These are phyloP conservation scores for Arabidopsis thaliana DNA, from an alignment of 345 rosid genomes.

Conservation along the genomic window DNA sequence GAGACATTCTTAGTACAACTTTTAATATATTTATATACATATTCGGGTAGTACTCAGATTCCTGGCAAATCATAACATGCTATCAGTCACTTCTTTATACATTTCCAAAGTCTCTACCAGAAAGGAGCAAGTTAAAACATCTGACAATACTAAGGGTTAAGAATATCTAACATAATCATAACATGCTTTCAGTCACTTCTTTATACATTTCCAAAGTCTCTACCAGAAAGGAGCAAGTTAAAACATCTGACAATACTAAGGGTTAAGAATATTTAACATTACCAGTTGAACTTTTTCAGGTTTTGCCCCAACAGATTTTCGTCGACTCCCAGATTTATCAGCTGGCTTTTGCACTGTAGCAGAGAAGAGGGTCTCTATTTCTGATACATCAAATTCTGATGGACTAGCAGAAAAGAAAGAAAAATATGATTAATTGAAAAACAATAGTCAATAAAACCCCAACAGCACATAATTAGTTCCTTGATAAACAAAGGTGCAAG, in stretches of 20 bases:
- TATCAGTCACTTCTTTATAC: conserved; percentile 20
- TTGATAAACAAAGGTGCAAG: conserved; percentile 23
- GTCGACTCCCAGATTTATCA: conserved; percentile 67
- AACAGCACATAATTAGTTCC: conserved; percentile 8
- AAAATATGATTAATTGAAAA: conserved; percentile 9
- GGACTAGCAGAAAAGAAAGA: conserved; percentile 52
- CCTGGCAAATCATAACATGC: conserved; percentile 19
- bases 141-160: not conserved
- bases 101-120: conserved; percentile 30
- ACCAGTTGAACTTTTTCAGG: conserved; percentile 89
- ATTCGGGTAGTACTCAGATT: conserved; percentile 13
- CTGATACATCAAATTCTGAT: conserved; percentile 92
- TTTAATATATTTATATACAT: conserved; percentile 8
- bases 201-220: conserved; percentile 27
- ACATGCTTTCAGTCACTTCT: conserved; percentile 21
- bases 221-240: conserved; percentile 24
- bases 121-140: conserved; percentile 21
- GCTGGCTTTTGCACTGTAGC: conserved; percentile 75
- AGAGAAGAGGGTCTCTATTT: conserved; percentile 91
- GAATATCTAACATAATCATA: conserved; percentile 31
- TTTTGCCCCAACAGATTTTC: conserved; percentile 83
- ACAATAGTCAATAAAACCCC: conserved; percentile 6
- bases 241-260: conserved; percentile 10
- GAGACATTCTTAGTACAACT: not conserved
- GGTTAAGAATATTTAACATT: conserved; percentile 36